Evolutionary conservation across 345 rosid species (phyloP).

Genomic region (Eutrema japonicum): DNA sequence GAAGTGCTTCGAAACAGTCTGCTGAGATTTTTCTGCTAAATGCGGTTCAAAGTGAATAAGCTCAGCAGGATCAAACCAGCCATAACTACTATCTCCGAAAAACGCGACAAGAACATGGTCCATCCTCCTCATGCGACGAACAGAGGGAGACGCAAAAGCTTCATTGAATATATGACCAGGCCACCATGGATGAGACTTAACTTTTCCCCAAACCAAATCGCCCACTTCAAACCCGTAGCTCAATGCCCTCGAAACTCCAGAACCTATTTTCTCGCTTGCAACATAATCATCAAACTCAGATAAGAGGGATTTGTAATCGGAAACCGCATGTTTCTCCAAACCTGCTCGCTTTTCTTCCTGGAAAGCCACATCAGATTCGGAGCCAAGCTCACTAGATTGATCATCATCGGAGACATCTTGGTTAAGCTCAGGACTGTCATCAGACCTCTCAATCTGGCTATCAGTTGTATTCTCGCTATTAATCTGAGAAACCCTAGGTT

Average conservation of each 20-base stretch:
- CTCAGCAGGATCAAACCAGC: conserved; percentile 99
- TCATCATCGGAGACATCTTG: conserved; percentile 41
- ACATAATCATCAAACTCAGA: conserved; percentile 92
- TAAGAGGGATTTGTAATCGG: conserved; percentile 59
- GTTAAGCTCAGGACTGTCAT: conserved; percentile 24
- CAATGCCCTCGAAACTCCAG: conserved; percentile 69
- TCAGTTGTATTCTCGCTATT: conserved; percentile 31
- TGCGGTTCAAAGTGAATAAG: conserved; percentile 78
- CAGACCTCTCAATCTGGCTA: conserved; percentile 22
- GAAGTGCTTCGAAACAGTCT: conserved; percentile 68
- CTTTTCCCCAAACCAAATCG: conserved; percentile 99
- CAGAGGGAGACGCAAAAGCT: conserved; percentile 79
- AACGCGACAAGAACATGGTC: conserved; percentile 94
- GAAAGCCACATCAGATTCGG: conserved; percentile 26
- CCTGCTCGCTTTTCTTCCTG: conserved; percentile 29
- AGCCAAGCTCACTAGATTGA: conserved; percentile 43
- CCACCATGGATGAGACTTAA: conserved; percentile 99
- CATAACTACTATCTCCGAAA: conserved; percentile 98
- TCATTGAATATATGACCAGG: conserved; percentile 98
- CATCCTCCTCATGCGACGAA: conserved; percentile 77
- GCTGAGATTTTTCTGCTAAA: conserved; percentile 73
- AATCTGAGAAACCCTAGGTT: conserved; percentile 44
- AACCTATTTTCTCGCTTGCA: conserved; percentile 73
- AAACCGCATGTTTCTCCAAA: conserved; percentile 24
- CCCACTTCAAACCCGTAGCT: conserved; percentile 89